phyloP scores from a whole-genome alignment of 768 basidiomycete genomes.

The Hygrocybe coccinea region DNA sequence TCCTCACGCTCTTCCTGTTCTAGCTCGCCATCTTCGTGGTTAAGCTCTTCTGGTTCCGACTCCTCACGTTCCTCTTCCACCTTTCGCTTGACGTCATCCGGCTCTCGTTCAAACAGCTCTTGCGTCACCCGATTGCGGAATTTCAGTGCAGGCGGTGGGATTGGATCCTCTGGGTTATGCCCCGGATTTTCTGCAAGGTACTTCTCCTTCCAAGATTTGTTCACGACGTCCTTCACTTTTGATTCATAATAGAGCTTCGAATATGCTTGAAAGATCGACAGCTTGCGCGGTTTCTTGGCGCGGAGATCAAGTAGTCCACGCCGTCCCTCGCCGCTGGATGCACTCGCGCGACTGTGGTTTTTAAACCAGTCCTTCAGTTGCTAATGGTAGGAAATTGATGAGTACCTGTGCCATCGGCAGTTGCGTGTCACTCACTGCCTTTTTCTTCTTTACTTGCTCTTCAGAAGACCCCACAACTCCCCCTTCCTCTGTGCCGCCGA shows the following conservation, averaged over 20 bases:
- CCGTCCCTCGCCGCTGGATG: no score
- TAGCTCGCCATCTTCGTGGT: background rate
- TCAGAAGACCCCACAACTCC: background rate
- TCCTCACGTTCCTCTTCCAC: background rate
- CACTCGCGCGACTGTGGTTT: background rate
- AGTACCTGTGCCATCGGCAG: no score
- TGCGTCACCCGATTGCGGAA: background rate
- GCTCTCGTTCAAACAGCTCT: background rate
- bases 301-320: background rate
- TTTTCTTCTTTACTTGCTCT: background rate
- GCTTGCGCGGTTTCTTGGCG: background rate
- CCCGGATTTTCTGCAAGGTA: background rate
- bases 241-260: background rate
- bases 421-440: background rate
- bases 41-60: background rate
- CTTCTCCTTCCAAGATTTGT: background rate
- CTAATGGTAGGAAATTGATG: background rate
- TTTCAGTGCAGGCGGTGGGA: background rate
- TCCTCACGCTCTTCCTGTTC: background rate
- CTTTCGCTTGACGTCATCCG: background rate
- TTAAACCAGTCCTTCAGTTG: background rate
- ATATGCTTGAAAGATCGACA: background rate
- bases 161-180: background rate
- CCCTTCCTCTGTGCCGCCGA: background rate
- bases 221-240: background rate